These are phyloP conservation scores for Stylosanthes scabra DNA, from an alignment of 331 rosid genomes.

Conservation along the genomic window DNA sequence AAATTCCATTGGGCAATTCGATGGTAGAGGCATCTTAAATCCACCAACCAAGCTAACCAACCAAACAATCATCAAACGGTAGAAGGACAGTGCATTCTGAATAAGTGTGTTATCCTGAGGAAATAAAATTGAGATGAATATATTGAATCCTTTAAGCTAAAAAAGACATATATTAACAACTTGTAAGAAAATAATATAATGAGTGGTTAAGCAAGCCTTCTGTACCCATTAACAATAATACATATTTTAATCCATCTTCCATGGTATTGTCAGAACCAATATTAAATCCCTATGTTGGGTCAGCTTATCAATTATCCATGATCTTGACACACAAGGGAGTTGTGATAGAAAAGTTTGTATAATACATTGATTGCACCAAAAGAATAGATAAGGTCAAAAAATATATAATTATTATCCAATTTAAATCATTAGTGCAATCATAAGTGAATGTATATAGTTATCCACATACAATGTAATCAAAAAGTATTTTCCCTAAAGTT, in stretches of 20 bases:
- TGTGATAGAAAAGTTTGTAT: too few species aligned
- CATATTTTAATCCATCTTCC: background rate
- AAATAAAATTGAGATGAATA: conserved; percentile 27
- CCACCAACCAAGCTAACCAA: conserved; percentile 96
- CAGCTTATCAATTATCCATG: too few species aligned
- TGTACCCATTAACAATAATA: background rate
- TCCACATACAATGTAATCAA: too few species aligned
- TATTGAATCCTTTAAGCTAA: conserved; percentile 28
- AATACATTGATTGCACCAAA: too few species aligned
- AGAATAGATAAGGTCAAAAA: too few species aligned
- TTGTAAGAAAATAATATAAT: conserved; percentile 16
- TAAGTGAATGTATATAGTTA: too few species aligned
- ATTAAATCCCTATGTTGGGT: too few species aligned
- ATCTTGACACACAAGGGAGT: too few species aligned
- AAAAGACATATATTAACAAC: conserved; percentile 5
- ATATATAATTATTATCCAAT: too few species aligned
- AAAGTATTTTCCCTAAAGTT: too few species aligned
- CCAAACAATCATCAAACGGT: conserved; percentile 94
- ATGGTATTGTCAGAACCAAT: background rate
- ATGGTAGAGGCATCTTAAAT: conserved; percentile 93
- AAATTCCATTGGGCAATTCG: conserved; percentile 81
- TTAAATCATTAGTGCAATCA: too few species aligned
- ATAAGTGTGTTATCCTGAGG: conserved; percentile 79
- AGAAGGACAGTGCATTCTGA: conserved; percentile 82
- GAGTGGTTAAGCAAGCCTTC: conserved; percentile 13